These are phyloP conservation scores for Paxillus rubicundulus DNA, from an alignment of 768 basidiomycete species.

Conservation along the genomic window DNA sequence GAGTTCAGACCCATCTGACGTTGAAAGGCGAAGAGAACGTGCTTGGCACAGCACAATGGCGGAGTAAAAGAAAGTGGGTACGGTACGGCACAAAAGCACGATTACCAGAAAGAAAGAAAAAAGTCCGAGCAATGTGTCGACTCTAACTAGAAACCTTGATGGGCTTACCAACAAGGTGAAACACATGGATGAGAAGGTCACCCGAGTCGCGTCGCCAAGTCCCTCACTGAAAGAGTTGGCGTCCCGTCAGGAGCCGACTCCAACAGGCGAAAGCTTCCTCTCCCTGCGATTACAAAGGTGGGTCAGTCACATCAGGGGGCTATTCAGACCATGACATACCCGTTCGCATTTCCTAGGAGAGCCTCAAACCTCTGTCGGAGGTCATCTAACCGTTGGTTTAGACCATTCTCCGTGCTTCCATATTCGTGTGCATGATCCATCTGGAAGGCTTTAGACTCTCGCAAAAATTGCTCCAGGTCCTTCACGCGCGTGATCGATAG, in stretches of 20 bases:
- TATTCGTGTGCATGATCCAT: slow-evolving; percentile 52
- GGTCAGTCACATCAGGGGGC: neutral
- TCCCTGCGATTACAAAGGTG: slow-evolving; percentile 9
- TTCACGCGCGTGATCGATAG: slow-evolving; percentile 52
- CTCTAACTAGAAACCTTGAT: too few relatives aligned
- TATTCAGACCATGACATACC: slow-evolving; percentile 13
- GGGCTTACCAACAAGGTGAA: too few relatives aligned
- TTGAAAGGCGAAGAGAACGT: too few relatives aligned
- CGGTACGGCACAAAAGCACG: too few relatives aligned
- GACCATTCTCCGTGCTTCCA: slow-evolving; percentile 2
- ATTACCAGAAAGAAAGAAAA: too few relatives aligned
- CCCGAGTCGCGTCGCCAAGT: too few relatives aligned
- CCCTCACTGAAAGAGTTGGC: too few relatives aligned
- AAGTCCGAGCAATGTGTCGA: too few relatives aligned
- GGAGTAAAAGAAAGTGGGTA: too few relatives aligned
- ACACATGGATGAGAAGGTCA: too few relatives aligned
- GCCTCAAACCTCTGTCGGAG: slow-evolving; percentile 30
- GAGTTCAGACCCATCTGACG: neutral
- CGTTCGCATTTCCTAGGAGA: slow-evolving; percentile 22
- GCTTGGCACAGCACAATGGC: too few relatives aligned
- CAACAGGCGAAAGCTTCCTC: slow-evolving; percentile 19
- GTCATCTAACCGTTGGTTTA: slow-evolving; percentile 6
- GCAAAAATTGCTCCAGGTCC: slow-evolving; percentile 65
- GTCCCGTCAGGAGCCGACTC: neutral
- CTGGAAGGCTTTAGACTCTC: slow-evolving; percentile 55